Base-by-base conservation (phyloP, 371 early-diverging fungal genomes). In the Circinella minor region DNA sequence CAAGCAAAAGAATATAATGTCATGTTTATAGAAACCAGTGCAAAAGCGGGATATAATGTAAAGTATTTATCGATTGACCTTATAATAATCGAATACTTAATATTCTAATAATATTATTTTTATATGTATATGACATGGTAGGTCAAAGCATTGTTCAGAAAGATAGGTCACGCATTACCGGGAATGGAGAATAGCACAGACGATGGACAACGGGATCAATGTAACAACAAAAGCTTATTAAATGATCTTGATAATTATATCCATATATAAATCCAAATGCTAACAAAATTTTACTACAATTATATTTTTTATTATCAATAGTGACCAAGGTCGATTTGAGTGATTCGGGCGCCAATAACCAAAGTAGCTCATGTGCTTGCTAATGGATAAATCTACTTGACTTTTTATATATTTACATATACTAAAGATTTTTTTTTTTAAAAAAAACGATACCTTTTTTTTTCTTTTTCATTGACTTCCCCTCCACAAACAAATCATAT, bases 11-110 rank as follows among this genome's bases (percentile, higher is more conserved):
- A 96, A 70, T 88, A 92, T 77, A 93, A 91, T 69, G 93, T 93
- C 64, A 90, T 97, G 91, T 96, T 93, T 76, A 94, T 96, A 72
- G 98, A 97, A 77, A 96, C 97, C 10, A 90, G 90, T 66, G 98
- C 98, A 48, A 97, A 96, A 80, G 94, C 95, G 4, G 97, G 96
- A 27, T 92, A 94, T 80, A 97, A 97, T 77, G 96, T 76, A 72
- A 51, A 66, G 3, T 57, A 15, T 20, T 1, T 4, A 14, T 55
- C 0, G 55, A 8, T 55, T 14, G n/a, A 8, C 17, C 55, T 0
- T 47, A 15, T 47, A 11, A 47, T 47, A 1, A 15, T 20, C 4
- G 55, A n/a, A 20, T 20, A 55, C 1, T n/a, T n/a, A 14, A 55
- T 27, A 27, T 27, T 27, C 27, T 27, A 27, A 27, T 27, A 27